Evolutionary conservation across 2,329 filamentous ascomycete species (phyloP).

Genomic region (Ophiostoma quercus): DNA sequence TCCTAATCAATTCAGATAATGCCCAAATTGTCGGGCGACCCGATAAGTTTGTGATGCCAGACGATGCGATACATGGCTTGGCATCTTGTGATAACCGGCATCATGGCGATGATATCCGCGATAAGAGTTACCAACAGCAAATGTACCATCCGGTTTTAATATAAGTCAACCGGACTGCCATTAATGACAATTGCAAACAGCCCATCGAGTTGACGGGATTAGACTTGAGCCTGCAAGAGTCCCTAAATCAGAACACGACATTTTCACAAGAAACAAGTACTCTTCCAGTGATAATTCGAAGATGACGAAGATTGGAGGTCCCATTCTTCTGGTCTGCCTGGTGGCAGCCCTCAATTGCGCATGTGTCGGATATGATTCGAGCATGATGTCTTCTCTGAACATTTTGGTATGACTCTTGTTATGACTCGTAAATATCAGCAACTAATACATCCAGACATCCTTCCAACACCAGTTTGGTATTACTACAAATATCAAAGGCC

Average conservation of each 20-base stretch:
- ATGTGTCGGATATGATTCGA: background rate
- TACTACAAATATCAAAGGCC: conserved; percentile 2
- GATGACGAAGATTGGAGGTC: background rate
- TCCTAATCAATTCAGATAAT: background rate
- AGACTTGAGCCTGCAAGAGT: background rate
- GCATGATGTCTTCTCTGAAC: conserved; percentile 6
- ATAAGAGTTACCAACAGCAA: background rate
- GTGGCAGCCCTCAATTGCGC: conserved; percentile 3
- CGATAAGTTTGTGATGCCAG: background rate
- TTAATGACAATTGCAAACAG: background rate
- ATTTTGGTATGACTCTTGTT: background rate
- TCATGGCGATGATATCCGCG: background rate
- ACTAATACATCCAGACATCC: background rate
- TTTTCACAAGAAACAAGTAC: background rate
- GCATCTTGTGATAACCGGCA: background rate
- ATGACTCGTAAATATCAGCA: background rate
- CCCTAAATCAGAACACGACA: background rate
- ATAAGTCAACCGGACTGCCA: background rate
- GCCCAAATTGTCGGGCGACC: background rate
- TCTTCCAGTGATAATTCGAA: background rate
- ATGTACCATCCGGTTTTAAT: background rate
- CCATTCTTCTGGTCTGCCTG: background rate
- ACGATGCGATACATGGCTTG: background rate
- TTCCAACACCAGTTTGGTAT: background rate
- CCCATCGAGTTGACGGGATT: background rate